A percentile compares a stretch with the other conserved stretches of the same genome.
phyloP scores from a whole-genome alignment of 108 stramenopile species.

The Ochromonas danica region DNA sequence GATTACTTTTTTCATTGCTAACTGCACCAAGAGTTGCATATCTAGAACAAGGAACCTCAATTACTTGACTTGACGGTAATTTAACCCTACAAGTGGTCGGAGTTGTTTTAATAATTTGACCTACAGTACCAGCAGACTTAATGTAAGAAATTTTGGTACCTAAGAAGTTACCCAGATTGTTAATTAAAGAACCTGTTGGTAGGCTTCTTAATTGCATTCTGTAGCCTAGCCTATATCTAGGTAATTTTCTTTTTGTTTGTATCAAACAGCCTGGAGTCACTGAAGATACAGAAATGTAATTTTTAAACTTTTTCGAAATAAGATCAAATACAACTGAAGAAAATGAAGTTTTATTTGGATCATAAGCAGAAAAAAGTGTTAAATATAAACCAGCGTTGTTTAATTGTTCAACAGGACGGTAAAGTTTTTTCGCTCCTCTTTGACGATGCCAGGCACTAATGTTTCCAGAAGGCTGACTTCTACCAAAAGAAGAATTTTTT shows the following conservation, averaged over 20 bases:
- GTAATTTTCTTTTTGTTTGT: slow-evolving; percentile 17
- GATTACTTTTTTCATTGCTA: slow-evolving; percentile 3
- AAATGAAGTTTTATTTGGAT: slow-evolving; percentile 17
- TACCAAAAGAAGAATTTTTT: slow-evolving; percentile 17
- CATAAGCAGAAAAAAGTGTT: slow-evolving; percentile 17
- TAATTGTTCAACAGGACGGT: slow-evolving; percentile 15
- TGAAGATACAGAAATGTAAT: slow-evolving; percentile 17
- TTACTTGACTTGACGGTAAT: slow-evolving; percentile 26
- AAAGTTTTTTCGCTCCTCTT: slow-evolving; percentile 16
- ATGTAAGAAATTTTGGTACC: slow-evolving; percentile 11
- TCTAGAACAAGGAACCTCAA: slow-evolving; percentile 18
- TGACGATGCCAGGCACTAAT: slow-evolving; percentile 14
- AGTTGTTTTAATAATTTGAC: slow-evolving; percentile 19
- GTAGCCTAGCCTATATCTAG: slow-evolving; percentile 15
- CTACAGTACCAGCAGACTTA: slow-evolving; percentile 20
- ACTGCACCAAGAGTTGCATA: slow-evolving; percentile 24
- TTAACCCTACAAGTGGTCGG: not conserved
- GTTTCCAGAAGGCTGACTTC: slow-evolving; percentile 14
- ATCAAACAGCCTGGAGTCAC: slow-evolving; percentile 5
- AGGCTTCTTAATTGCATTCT: slow-evolving; percentile 16
- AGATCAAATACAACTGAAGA: slow-evolving; percentile 17
- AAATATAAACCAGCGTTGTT: slow-evolving; percentile 17
- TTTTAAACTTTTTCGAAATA: slow-evolving; percentile 18
- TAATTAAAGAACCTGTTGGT: slow-evolving; percentile 18
- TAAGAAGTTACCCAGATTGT: not conserved